Conservation (phyloP, 148 eudicot genomes). For the Rhododendron kiyosumense region DNA sequence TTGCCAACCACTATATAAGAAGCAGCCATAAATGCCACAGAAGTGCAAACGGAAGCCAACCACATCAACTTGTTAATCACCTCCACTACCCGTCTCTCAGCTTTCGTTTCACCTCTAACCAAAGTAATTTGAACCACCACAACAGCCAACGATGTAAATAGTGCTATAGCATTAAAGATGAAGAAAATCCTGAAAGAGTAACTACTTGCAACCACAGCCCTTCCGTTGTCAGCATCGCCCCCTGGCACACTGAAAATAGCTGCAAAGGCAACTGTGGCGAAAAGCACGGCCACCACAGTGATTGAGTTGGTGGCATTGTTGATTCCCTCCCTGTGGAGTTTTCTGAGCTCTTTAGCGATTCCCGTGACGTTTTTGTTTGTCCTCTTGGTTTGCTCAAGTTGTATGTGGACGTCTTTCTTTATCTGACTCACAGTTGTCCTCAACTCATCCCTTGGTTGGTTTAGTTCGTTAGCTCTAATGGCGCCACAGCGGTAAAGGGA, state of each 20-base stretch:
- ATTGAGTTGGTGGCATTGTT: slow-evolving; percentile 84
- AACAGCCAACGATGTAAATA: slow-evolving; percentile 77
- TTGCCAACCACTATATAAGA: slow-evolving; percentile 74
- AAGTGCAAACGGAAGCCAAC: slow-evolving; percentile 81
- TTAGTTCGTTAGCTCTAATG: slow-evolving; percentile 67
- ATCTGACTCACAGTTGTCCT: slow-evolving; percentile 73
- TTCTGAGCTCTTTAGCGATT: slow-evolving; percentile 75
- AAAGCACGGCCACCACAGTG: slow-evolving; percentile 79
- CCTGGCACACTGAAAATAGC: slow-evolving; percentile 84
- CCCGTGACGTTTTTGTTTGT: slow-evolving; percentile 69
- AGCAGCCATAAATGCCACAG: slow-evolving; percentile 77
- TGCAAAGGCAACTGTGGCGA: slow-evolving; percentile 85
- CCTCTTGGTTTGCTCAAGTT: slow-evolving; percentile 64
- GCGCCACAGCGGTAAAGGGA: slow-evolving; percentile 46
- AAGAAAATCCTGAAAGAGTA: slow-evolving; percentile 66
- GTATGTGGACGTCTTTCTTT: slow-evolving; percentile 65
- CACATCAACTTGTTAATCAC: slow-evolving; percentile 85
- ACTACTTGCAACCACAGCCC: slow-evolving; percentile 45
- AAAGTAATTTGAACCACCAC: slow-evolving; percentile 84
- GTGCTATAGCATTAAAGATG: slow-evolving; percentile 70
- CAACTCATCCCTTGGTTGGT: slow-evolving; percentile 80
- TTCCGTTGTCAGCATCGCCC: slow-evolving; percentile 43
- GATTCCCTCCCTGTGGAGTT: slow-evolving; percentile 83
- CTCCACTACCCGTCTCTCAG: slow-evolving; percentile 62
- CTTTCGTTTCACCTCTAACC: slow-evolving; percentile 75